Percentiles rank a stretch among this genome's conserved stretches.
These are phyloP conservation scores for Citrus australasica DNA, from an alignment of 345 rosid genomes.

Conservation along the genomic window DNA sequence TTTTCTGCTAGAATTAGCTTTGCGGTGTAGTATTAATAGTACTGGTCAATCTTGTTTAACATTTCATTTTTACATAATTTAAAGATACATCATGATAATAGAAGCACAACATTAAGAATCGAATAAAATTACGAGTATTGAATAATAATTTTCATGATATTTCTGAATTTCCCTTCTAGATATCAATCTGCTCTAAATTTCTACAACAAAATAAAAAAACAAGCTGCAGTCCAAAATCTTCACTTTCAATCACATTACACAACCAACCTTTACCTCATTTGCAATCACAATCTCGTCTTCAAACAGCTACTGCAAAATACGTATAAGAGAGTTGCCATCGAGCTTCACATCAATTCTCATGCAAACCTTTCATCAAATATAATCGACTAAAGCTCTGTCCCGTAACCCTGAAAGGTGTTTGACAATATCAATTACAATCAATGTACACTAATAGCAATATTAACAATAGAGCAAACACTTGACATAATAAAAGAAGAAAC, in stretches of 20 bases:
- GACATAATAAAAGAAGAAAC: neutral
- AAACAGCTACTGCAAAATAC: neutral
- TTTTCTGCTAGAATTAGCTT: no score
- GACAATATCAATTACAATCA: neutral
- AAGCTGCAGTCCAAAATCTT: neutral
- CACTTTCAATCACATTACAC: neutral
- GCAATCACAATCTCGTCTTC: neutral
- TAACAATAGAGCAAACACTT: neutral
- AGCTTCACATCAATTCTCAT: slow-evolving; percentile 45
- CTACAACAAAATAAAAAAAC: neutral
- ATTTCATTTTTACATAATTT: neutral
- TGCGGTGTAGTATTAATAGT: neutral
- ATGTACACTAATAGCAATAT: neutral
- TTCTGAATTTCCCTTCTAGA: neutral
- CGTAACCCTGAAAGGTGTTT: slow-evolving; percentile 64
- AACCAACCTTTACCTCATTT: neutral
- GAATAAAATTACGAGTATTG: neutral
- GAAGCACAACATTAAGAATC: neutral
- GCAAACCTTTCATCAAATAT: slow-evolving; percentile 81
- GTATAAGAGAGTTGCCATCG: neutral
- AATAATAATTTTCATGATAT: neutral
- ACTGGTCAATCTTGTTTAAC: neutral
- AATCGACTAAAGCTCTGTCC: slow-evolving; percentile 93
- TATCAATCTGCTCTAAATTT: neutral
- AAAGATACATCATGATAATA: neutral